A percentile compares a stretch with the other conserved stretches of the same genome.
Conservation (phyloP, 371 early-diverging fungal genomes). For the Hamiltosporidium magnivora region DNA sequence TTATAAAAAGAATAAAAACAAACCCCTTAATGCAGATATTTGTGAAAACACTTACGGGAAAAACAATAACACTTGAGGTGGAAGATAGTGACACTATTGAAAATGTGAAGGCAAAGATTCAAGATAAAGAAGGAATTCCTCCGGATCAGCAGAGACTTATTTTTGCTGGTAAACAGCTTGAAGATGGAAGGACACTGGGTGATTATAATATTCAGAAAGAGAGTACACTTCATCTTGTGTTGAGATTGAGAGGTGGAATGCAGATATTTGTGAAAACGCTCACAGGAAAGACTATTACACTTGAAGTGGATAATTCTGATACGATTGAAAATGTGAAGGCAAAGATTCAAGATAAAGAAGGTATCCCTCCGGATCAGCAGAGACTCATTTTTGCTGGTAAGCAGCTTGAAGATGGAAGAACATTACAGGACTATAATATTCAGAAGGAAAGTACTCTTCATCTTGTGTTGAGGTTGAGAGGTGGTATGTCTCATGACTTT, state of each 20-base stretch:
- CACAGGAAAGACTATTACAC: conserved; percentile 69
- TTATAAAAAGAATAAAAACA: no score
- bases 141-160: no score
- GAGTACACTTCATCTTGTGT: conserved; percentile 20
- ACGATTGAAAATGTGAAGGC: conserved; percentile 35
- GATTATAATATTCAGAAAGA: conserved; percentile 64
- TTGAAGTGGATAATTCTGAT: conserved; percentile 63
- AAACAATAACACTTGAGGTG: conserved; percentile 69
- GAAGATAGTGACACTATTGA: conserved; percentile 55
- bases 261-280: conserved; percentile 65
- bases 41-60: conserved; percentile 66
- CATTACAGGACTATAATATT: conserved; percentile 60
- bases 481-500: conserved; percentile 58
- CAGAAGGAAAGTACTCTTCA: conserved; percentile 59
- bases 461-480: conserved; percentile 63
- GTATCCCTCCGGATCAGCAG: no score
- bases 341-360: no score
- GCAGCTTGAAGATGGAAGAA: conserved; percentile 60
- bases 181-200: conserved; percentile 56
- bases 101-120: no score
- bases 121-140: no score
- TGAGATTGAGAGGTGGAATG: conserved; percentile 43
- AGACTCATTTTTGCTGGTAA: conserved; percentile 61
- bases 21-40: conserved; percentile 60
- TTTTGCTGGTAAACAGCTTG: conserved; percentile 75